A percentile compares a stretch with the other conserved stretches of the same genome.
These are phyloP conservation scores for Pichia californica DNA, from an alignment of 805 yeast genomes.

Conservation along the genomic window DNA sequence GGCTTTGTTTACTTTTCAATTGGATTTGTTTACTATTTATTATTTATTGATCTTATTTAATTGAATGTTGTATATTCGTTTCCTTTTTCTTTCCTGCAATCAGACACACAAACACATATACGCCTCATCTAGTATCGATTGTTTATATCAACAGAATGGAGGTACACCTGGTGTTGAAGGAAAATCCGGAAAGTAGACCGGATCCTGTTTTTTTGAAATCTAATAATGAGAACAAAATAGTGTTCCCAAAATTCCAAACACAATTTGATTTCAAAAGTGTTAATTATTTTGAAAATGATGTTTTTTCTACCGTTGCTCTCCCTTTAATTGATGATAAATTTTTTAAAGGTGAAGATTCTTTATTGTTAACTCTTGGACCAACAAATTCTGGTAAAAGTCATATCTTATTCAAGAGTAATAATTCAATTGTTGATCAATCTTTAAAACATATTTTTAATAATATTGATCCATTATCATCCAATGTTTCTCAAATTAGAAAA, in stretches of 20 bases:
- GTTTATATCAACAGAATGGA: conserved; percentile 7
- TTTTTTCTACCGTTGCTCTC: conserved; percentile 24
- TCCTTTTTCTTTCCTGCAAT: background rate
- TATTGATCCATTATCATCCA: conserved; percentile 6
- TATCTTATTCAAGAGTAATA: conserved; percentile 31
- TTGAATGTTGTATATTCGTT: too few relatives aligned
- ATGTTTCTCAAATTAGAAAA: conserved; percentile 3
- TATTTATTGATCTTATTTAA: too few relatives aligned
- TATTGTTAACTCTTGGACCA: conserved; percentile 46
- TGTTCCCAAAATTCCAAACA: conserved; percentile 21
- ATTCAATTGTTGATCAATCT: conserved; percentile 14
- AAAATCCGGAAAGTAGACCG: background rate
- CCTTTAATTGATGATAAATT: conserved; percentile 29
- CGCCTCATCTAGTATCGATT: too few relatives aligned
- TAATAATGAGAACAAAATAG: conserved; percentile 18
- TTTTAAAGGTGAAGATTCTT: conserved; percentile 33
- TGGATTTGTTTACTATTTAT: too few relatives aligned
- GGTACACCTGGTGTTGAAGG: conserved; percentile 12
- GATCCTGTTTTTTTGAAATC: conserved; percentile 15
- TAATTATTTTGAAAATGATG: conserved; percentile 6
- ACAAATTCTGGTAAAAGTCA: conserved; percentile 45
- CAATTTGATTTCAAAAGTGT: conserved; percentile 23
- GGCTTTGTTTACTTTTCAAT: conserved; percentile 1
- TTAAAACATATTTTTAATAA: conserved; percentile 20
- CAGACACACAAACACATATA: too few relatives aligned